These are phyloP conservation scores for Neopestalotiopsis clavispora DNA, from an alignment of 2,329 filamentous ascomycete genomes.

Conservation along the genomic window DNA sequence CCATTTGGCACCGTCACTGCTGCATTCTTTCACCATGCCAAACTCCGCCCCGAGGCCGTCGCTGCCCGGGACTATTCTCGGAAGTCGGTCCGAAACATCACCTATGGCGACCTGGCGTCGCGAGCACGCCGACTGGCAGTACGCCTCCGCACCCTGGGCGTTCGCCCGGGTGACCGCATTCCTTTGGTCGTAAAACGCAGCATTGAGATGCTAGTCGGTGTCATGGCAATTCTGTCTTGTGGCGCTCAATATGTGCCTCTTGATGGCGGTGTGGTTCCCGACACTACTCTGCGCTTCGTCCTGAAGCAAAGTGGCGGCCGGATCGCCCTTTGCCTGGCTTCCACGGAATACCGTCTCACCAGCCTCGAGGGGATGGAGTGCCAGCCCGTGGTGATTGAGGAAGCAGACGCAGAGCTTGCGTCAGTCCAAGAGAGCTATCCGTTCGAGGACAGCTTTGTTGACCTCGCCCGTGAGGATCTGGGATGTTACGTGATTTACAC, in stretches of 20 bases:
- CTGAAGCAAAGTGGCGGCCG: conserved; percentile 49
- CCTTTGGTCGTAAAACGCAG: conserved; percentile 61
- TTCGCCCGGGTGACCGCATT: conserved; percentile 50
- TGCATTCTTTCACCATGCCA: conserved; percentile 24
- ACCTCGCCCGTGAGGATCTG: conserved; percentile 27
- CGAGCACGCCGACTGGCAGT: conserved; percentile 47
- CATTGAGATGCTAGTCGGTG: conserved; percentile 61
- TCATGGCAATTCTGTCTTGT: conserved; percentile 59
- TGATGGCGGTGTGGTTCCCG: conserved; percentile 58
- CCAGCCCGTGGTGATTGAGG: conserved; percentile 16
- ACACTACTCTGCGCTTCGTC: conserved; percentile 53
- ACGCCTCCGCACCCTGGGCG: conserved; percentile 42
- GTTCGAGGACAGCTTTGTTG: conserved; percentile 20
- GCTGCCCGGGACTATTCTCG: conserved; percentile 22
- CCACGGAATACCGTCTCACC: conserved; percentile 39
- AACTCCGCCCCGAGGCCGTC: conserved; percentile 17
- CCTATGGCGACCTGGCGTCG: conserved; percentile 49
- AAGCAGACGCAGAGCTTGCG: conserved; percentile 23
- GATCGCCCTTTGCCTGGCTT: conserved; percentile 52
- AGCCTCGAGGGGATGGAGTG: conserved; percentile 37
- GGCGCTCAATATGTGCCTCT: conserved; percentile 65
- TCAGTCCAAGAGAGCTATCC: conserved; percentile 16
- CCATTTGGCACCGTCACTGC: conserved; percentile 21
- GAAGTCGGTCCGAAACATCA: conserved; percentile 38
- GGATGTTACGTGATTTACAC: conserved; percentile 51